Evolutionary conservation across 495 filamentous ascomycete species (phyloP), one percentile per base, ranked within the genome.

Genomic region (Chlorociboria aeruginascens): DNA sequence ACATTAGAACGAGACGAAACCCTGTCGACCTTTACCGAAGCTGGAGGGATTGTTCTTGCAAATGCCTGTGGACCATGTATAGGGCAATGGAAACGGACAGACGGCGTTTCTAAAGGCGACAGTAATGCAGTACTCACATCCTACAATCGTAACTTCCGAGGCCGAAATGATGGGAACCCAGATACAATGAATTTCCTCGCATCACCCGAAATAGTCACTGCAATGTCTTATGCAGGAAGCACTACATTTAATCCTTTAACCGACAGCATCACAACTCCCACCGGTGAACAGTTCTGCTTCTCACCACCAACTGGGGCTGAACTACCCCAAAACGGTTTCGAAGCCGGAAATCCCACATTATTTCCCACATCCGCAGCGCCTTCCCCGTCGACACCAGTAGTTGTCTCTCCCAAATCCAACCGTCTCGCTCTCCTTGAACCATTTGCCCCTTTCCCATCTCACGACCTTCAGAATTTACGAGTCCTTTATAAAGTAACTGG

Each of bases 171-270:
- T 59, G 92, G 92, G 52, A 97, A 97, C 70, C 81, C 83, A 9
- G 76, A 79, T 16, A 98, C 92, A 31, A 95, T 96, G 90, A 97
- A 97, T 73, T 98, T 98, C 72, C 77, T 98, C 33, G 89, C 92
- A 10, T 92, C 86, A 1, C 92, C 92, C 3, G 92, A 98, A 63
- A 76, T 98, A 32, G 93, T 98, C 51, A 98, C 92, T 1, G 90
- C 92, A 7, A 89, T 98, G 79, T 76, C 84, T 31, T 97, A 93
- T 63, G 82, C 90, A 20, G 92, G 92, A 44, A 77, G 73, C 51
- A 97, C 90, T 20, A 92, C 86, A 49, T 98, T 98, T 72, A 97
- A 98, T 69, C 92, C 92, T 7, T 77, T 95, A 56, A 95, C 85
- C 16, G 92, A 98, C 64, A 72, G 74, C 31, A 68, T 98, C 45